Evolutionary conservation across 2,329 filamentous ascomycete species (phyloP).

Genomic region (Fonsecaea multimorphosa): DNA sequence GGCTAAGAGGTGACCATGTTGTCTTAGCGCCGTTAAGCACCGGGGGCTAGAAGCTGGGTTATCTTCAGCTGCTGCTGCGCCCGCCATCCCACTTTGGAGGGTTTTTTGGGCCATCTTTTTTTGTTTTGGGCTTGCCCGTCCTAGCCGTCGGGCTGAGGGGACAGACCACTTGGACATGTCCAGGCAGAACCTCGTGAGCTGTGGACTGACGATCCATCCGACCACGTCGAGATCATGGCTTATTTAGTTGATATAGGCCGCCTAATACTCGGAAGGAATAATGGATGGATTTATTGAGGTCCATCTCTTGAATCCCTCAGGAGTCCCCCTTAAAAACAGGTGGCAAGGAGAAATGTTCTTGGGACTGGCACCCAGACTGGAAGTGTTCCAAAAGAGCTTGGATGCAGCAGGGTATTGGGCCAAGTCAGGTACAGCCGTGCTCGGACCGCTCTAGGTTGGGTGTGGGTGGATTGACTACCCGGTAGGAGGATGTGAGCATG

Average conservation of each 20-base stretch:
- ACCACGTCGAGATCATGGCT: neutral
- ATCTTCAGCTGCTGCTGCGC: conserved; percentile 10
- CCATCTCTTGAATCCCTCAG: neutral
- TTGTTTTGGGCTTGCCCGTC: neutral
- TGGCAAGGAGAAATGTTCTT: neutral
- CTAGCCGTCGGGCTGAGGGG: neutral
- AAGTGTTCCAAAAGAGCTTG: conserved; percentile 1
- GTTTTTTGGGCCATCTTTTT: neutral
- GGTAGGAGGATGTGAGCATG: no score
- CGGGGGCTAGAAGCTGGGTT: conserved; percentile 18
- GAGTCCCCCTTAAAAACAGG: neutral
- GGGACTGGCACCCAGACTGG: neutral
- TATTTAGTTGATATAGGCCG: no score
- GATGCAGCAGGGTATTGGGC: neutral
- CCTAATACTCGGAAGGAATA: neutral
- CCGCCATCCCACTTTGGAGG: neutral
- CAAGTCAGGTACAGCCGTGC: conserved; percentile 5
- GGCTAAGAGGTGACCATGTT: conserved; percentile 6
- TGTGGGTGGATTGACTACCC: neutral
- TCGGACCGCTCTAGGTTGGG: neutral
- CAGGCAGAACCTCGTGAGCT: neutral
- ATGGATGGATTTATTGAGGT: neutral
- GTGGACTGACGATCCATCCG: neutral
- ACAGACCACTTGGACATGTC: neutral
- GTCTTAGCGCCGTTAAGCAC: conserved; percentile 27